A percentile compares a stretch with the other conserved stretches of the same genome.
Conservation (phyloP, 108 stramenopile species). For the Skeletonema menzelii region DNA sequence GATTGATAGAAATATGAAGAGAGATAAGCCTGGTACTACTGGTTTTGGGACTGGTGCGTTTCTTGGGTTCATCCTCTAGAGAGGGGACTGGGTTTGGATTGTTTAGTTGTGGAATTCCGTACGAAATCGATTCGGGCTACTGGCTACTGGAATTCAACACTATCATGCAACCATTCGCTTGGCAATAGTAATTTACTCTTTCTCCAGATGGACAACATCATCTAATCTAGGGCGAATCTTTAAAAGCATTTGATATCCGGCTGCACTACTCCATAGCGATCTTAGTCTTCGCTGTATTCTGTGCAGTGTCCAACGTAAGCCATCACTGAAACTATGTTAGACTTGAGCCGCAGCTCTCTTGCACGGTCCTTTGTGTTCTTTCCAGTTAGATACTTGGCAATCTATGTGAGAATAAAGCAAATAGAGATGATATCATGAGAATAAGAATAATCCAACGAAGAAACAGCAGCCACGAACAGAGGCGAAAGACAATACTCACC, state of each 20-base stretch:
- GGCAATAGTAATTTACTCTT: neutral
- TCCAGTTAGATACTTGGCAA: slow-evolving; percentile 3
- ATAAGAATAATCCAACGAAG: neutral
- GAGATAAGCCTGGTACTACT: slow-evolving; percentile 29
- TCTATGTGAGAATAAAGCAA: neutral
- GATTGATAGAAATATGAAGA: slow-evolving; percentile 16
- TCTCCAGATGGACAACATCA: neutral
- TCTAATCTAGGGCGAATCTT: neutral
- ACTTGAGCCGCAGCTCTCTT: neutral
- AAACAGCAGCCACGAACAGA: too few relatives aligned
- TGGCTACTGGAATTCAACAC: too few relatives aligned
- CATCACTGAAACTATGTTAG: too few relatives aligned
- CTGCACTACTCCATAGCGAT: too few relatives aligned
- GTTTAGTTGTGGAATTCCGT: neutral
- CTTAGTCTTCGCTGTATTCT: neutral
- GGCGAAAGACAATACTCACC: neutral
- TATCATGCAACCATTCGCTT: neutral
- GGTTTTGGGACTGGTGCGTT: slow-evolving; percentile 37
- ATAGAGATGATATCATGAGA: neutral
- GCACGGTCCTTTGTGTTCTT: slow-evolving; percentile 6
- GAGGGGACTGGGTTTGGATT: neutral
- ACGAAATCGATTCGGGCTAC: neutral
- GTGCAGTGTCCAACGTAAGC: too few relatives aligned
- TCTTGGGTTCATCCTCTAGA: slow-evolving; percentile 18
- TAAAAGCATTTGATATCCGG: neutral